A percentile compares a stretch with the other conserved stretches of the same genome.
phyloP scores from a whole-genome alignment of 1,139 yeast species.

The Magnusiomyces ingens region DNA sequence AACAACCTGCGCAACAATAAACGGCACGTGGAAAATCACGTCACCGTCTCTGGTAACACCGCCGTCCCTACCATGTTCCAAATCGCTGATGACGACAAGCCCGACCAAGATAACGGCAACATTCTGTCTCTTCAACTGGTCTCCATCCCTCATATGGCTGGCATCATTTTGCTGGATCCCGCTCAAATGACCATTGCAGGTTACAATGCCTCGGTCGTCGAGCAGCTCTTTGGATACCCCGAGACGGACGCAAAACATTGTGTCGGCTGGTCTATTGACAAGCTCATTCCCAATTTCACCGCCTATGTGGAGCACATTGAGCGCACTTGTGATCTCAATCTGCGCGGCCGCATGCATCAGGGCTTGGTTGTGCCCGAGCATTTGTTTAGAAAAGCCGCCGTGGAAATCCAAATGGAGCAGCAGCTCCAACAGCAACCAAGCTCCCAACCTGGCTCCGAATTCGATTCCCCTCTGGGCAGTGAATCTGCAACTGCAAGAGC shows the following conservation, averaged over 20 bases:
- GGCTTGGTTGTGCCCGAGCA: slow-evolving; percentile 82
- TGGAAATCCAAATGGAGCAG: slow-evolving; percentile 16
- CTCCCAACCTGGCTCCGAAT: neutral
- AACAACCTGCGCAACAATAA: slow-evolving; percentile 11
- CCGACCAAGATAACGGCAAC: neutral
- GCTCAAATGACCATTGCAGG: slow-evolving; percentile 44
- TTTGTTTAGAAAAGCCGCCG: slow-evolving; percentile 60
- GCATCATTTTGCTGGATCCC: slow-evolving; percentile 61
- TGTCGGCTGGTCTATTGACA: slow-evolving; percentile 45
- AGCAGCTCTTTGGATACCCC: slow-evolving; percentile 64
- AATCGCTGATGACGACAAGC: neutral
- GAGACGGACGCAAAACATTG: slow-evolving; percentile 36
- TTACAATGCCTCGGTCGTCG: slow-evolving; percentile 72
- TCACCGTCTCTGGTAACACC: slow-evolving; percentile 14
- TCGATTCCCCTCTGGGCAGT: neutral
- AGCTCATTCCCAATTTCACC: slow-evolving; percentile 60
- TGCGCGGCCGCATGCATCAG: slow-evolving; percentile 25
- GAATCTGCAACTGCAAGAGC: neutral
- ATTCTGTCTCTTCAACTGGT: slow-evolving; percentile 13
- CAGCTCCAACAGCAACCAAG: neutral
- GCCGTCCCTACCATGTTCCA: slow-evolving; percentile 14
- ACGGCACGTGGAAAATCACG: slow-evolving; percentile 11
- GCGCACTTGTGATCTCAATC: slow-evolving; percentile 23
- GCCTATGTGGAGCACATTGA: slow-evolving; percentile 46
- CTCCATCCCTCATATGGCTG: slow-evolving; percentile 81